These are phyloP conservation scores for Wickerhamomyces hampshirensis DNA, from an alignment of 805 yeast species.

Conservation along the genomic window DNA sequence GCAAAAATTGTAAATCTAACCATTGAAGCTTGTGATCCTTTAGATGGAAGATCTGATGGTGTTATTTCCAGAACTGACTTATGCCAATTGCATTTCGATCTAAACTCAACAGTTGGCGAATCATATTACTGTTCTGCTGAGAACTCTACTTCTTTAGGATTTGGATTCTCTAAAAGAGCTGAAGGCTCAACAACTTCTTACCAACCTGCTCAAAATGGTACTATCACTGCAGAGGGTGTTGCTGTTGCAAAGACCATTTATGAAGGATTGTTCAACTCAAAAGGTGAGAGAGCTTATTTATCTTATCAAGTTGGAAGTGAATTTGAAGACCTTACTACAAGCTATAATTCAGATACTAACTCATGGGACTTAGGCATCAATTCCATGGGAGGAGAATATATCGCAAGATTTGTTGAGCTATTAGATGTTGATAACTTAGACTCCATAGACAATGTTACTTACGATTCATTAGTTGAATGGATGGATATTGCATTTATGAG, in stretches of 20 bases:
- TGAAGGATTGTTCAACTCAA: background rate
- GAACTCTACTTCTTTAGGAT: conserved; percentile 1
- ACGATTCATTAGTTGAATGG: conserved; percentile 1
- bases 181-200: conserved; percentile 1
- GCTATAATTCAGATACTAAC: background rate
- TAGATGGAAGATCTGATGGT: conserved; percentile 2
- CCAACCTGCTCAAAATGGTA: conserved; percentile 2
- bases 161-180: conserved; percentile 3
- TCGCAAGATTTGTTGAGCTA: background rate
- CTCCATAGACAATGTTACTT: background rate
- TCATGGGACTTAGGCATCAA: background rate
- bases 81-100: conserved; percentile 1
- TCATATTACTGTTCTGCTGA: conserved; percentile 1
- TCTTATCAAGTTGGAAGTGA: conserved; percentile 1
- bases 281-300: conserved; percentile 3
- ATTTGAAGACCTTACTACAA: conserved; percentile 1
- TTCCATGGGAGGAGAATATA: conserved; percentile 2
- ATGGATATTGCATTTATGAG: background rate
- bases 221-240: conserved; percentile 1
- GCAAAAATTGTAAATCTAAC: conserved; percentile 3
- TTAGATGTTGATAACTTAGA: conserved; percentile 1
- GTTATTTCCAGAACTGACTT: conserved; percentile 2
- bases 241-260: background rate
- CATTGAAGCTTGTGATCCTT: conserved; percentile 2
- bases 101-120: conserved; percentile 1